Percentiles rank a stretch among this genome's conserved stretches.
Conservation (phyloP, 768 basidiomycete species). For the Lentinula sp. region DNA sequence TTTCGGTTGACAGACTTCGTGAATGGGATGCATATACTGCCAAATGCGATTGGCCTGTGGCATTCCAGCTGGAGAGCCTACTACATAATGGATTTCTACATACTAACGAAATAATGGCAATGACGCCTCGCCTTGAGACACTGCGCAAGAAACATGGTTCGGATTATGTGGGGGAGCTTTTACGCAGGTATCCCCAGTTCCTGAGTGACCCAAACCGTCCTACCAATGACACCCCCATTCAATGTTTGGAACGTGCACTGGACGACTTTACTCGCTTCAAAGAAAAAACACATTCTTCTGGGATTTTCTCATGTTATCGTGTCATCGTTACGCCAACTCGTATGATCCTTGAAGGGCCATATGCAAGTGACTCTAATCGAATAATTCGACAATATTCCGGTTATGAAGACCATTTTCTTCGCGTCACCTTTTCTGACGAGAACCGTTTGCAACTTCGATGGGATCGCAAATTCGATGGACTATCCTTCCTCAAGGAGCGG, state of each 20-base stretch:
- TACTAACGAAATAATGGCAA: slow-evolving; percentile 45
- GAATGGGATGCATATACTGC: slow-evolving; percentile 37
- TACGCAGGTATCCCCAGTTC: slow-evolving; percentile 48
- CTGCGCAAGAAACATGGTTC: slow-evolving; percentile 28
- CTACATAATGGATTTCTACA: slow-evolving; percentile 58
- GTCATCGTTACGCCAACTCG: slow-evolving; percentile 75
- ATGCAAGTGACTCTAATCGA: slow-evolving; percentile 70
- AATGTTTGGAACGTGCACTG: slow-evolving; percentile 39
- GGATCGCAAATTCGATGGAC: slow-evolving; percentile 60
- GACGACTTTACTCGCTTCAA: slow-evolving; percentile 18
- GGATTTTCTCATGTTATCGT: slow-evolving; percentile 63
- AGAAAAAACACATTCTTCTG: slow-evolving; percentile 19
- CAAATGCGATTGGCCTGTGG: slow-evolving; percentile 55
- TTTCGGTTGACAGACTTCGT: slow-evolving; percentile 39
- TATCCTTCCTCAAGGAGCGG: slow-evolving; percentile 46
- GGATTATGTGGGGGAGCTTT: slow-evolving; percentile 35
- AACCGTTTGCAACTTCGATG: slow-evolving; percentile 70
- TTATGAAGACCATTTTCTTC: slow-evolving; percentile 54
- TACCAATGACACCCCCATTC: slow-evolving; percentile 27
- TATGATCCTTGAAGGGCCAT: slow-evolving; percentile 71
- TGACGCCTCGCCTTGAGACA: slow-evolving; percentile 37
- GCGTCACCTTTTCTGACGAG: slow-evolving; percentile 84
- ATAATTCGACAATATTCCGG: slow-evolving; percentile 64
- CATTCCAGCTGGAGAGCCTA: slow-evolving; percentile 73
- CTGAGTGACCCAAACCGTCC: slow-evolving; percentile 34